Evolutionary conservation across 306 rosid species (phyloP), one percentile per base, ranked within the genome.

Genomic region (Herpetospermum pedunculosum): DNA sequence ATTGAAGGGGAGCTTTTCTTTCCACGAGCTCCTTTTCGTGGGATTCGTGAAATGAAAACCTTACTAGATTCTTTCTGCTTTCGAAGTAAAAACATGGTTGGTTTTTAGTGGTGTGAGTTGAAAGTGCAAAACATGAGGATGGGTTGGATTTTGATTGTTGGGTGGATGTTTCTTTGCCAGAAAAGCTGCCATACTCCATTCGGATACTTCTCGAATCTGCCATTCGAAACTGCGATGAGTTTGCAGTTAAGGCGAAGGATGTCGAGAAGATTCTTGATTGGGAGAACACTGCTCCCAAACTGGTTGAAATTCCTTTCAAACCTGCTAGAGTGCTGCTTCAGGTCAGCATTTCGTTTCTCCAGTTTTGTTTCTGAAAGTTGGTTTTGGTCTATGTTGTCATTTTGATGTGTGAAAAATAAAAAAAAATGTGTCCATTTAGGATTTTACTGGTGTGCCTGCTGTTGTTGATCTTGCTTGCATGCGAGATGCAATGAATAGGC

Each of bases 401-500:
- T 59, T 72, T 49, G 75, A 30, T 74, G 5, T 77, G 8, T 41
- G 65, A 50, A n/a, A 64, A n/a, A n/a, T n/a, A n/a, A n/a, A n/a
- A n/a, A n/a, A n/a, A n/a, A 14, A 69, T 80, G 72, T 77, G 32
- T 11, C 70, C 73, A 11, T 43, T 79, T 88, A 94, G 99, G 99
- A 94, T 79, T 94, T 94, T 82, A 91, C 97, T 49, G 99, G 99
- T 18, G 97, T 94, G 16, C 96, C 96, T n/a, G 95, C 92, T 78
- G 97, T 94, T 58, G 96, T 94, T 85, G 99, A 94, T 81, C 97
- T 94, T 77, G 99, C 99, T 79, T 86, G 95, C 72, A 94, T 91
- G 99, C 84, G 99, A 57, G 99, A 94, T 77, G 99, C 99, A 0
- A 94, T 94, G 99, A 94, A 89, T 83, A 87, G 37, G 23, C 97